These are phyloP conservation scores for Pseudogymnoascus sp. DNA, from an alignment of 2,329 filamentous ascomycete genomes.

Conservation along the genomic window DNA sequence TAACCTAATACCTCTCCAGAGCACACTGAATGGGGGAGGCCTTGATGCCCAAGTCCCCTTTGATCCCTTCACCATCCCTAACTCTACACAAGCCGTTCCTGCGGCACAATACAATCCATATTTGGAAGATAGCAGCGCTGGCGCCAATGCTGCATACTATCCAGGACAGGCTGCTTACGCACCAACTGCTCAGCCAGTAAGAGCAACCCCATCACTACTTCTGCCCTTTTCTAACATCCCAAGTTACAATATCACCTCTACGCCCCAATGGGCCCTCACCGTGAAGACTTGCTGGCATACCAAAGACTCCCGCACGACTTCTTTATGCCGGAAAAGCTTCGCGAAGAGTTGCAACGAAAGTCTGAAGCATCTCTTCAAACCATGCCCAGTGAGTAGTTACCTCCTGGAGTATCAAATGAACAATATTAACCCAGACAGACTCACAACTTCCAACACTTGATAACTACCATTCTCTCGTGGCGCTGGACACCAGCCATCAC, in stretches of 20 bases:
- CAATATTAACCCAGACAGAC: constrained; percentile 32
- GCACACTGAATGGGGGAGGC: constrained; percentile 39
- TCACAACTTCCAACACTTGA: constrained; percentile 72
- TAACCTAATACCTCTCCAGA: constrained; percentile 22
- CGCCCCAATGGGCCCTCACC: constrained; percentile 74
- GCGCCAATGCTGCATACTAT: constrained; percentile 58
- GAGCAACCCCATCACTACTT: constrained; percentile 19
- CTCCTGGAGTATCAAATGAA: neutral
- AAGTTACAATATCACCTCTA: constrained; percentile 89
- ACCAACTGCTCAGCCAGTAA: constrained; percentile 51
- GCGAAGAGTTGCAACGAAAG: constrained; percentile 85
- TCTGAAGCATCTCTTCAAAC: constrained; percentile 77
- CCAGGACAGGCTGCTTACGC: constrained; percentile 46
- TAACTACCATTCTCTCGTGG: constrained; percentile 86
- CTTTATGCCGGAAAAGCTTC: constrained; percentile 77
- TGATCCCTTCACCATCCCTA: constrained; percentile 58
- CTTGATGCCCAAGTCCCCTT: constrained; percentile 44
- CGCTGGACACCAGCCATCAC: constrained; percentile 72
- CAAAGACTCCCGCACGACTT: constrained; percentile 85
- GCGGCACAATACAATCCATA: constrained; percentile 64
- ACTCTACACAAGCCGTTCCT: constrained; percentile 44
- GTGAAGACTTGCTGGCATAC: constrained; percentile 73
- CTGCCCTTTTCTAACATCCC: constrained; percentile 19
- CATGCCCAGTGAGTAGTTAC: constrained; percentile 55
- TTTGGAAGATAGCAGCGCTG: constrained; percentile 55